Evolutionary conservation across 805 yeast species (phyloP).

Genomic region (Candida lessepsii): DNA sequence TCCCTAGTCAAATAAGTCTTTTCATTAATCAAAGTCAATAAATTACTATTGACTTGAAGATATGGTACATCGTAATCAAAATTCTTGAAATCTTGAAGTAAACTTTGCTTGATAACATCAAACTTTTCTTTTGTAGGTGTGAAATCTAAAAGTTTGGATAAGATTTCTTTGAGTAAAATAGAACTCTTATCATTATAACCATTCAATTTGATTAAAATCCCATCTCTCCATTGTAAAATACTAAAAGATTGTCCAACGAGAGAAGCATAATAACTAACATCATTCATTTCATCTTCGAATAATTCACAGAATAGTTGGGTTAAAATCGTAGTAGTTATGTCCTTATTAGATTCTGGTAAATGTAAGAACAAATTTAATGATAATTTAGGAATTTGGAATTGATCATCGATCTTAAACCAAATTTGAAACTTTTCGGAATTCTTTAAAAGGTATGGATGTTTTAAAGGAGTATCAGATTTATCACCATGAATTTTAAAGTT

Average conservation of each 20-base stretch:
- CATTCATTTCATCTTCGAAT: constrained; percentile 72
- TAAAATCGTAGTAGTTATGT: constrained; percentile 57
- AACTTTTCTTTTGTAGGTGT: constrained; percentile 58
- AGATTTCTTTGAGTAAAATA: constrained; percentile 57
- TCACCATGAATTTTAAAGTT: constrained; percentile 60
- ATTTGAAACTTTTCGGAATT: constrained; percentile 52
- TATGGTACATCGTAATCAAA: constrained; percentile 75
- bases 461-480: constrained; percentile 35
- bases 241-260: constrained; percentile 71
- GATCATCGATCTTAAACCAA: constrained; percentile 91
- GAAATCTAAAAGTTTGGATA: constrained; percentile 52
- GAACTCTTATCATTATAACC: constrained; percentile 86
- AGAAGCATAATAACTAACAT: constrained; percentile 78
- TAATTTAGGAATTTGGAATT: constrained; percentile 86
- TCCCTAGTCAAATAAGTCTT: constrained; percentile 65
- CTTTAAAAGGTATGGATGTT: constrained; percentile 62
- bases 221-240: constrained; percentile 63
- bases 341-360: constrained; percentile 58
- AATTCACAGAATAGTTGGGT: constrained; percentile 67
- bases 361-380: constrained; percentile 62
- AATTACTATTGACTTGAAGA: constrained; percentile 64
- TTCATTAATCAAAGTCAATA: constrained; percentile 68
- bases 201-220: constrained; percentile 60
- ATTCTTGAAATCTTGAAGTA: constrained; percentile 62
- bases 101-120: constrained; percentile 61